These are phyloP conservation scores for Mortierella sp. DNA, from an alignment of 371 early-diverging fungal species.

Conservation along the genomic window DNA sequence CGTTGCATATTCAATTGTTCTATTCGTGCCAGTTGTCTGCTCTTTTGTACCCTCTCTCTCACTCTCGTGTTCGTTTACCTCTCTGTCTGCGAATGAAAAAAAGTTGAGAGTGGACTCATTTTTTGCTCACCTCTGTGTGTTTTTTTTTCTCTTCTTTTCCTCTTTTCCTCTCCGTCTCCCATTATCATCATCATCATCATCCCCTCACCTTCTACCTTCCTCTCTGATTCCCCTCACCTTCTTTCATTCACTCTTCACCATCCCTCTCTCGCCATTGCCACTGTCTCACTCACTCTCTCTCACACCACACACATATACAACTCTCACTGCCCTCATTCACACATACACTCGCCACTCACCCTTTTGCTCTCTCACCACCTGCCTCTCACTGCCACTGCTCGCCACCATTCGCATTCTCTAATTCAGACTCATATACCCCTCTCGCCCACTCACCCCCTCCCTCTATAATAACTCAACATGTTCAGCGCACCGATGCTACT, in stretches of 20 bases:
- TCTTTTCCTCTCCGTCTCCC: conserved; percentile 1
- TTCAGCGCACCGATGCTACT: conserved; percentile 53
- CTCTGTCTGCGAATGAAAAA: not conserved
- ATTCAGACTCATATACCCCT: too few relatives aligned
- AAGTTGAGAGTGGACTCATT: not conserved
- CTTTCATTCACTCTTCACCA: not conserved
- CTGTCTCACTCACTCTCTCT: too few relatives aligned
- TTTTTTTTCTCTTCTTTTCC: not conserved
- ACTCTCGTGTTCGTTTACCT: not conserved
- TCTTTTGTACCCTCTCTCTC: not conserved
- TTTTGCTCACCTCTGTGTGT: not conserved
- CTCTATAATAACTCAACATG: conserved; percentile 35
- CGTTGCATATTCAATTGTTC: not conserved
- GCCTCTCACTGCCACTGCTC: too few relatives aligned
- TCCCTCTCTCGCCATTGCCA: not conserved
- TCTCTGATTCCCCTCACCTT: not conserved
- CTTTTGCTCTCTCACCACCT: too few relatives aligned
- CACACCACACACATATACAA: not conserved
- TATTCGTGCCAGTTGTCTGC: not conserved
- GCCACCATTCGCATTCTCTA: too few relatives aligned
- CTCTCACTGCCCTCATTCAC: not conserved
- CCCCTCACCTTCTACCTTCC: not conserved
- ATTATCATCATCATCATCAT: conserved; percentile 2
- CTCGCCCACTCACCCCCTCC: too few relatives aligned
- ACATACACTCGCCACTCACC: not conserved